phyloP scores from a whole-genome alignment of 768 basidiomycete species.

The Russula emetica region DNA sequence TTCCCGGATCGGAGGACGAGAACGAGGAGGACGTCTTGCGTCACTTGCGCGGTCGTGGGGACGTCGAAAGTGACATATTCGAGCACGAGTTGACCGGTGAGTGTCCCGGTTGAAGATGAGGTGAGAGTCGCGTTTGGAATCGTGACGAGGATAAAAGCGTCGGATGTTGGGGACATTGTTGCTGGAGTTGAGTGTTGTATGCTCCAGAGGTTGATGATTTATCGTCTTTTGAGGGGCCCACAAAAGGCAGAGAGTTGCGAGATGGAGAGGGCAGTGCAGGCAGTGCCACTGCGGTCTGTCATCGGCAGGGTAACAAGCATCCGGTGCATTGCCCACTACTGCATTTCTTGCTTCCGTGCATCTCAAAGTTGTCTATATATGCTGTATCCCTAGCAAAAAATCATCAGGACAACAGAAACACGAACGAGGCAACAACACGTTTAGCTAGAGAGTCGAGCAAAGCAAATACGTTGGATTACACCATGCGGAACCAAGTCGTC shows the following conservation, averaged over 20 bases:
- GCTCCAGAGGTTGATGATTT: background rate
- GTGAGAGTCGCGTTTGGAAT: conserved; percentile 23
- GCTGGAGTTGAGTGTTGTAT: background rate
- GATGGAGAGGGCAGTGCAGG: background rate
- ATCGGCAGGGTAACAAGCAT: background rate
- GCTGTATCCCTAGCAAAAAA: background rate
- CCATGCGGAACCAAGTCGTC: too few species aligned
- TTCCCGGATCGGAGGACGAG: conserved; percentile 24
- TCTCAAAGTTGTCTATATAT: too few species aligned
- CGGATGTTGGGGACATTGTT: conserved; percentile 6
- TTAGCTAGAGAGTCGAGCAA: too few species aligned
- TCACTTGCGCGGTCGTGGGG: background rate
- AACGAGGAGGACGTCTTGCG: conserved; percentile 25
- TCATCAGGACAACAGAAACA: too few species aligned
- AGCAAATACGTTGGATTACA: too few species aligned
- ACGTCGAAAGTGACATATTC: conserved; percentile 25
- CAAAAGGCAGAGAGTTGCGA: background rate
- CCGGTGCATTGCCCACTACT: background rate
- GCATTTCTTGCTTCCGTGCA: too few species aligned
- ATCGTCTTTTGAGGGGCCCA: background rate
- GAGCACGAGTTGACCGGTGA: conserved; percentile 20
- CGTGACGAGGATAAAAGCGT: conserved; percentile 25
- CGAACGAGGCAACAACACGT: too few species aligned
- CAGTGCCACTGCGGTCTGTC: background rate
- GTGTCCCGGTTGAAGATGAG: conserved; percentile 14